Evolutionary conservation across 352 stramenopile species (phyloP).

Genomic region (Blastocystis sp.): DNA sequence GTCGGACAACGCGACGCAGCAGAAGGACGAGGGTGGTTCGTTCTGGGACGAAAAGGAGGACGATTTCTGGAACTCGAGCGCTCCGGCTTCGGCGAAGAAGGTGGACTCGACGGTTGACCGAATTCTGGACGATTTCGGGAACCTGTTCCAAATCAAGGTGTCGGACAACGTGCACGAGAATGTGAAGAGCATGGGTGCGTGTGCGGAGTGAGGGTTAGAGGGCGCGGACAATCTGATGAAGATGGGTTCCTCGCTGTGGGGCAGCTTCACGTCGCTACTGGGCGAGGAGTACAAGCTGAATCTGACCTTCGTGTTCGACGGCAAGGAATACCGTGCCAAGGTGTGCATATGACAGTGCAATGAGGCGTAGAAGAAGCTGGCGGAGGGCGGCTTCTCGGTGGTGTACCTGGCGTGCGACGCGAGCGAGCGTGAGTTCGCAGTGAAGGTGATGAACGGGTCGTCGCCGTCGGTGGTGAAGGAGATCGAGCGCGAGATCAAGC

Average conservation of each 20-base stretch:
- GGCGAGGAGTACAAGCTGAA: conserved; percentile 38
- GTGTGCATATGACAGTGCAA: neutral
- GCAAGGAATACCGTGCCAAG: conserved; percentile 46
- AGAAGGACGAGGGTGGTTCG: conserved; percentile 7
- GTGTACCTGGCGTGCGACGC: conserved; percentile 21
- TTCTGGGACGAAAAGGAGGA: conserved; percentile 51
- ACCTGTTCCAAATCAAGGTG: conserved; percentile 39
- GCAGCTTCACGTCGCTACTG: conserved; percentile 24
- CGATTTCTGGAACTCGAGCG: neutral
- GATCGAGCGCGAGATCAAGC: conserved; percentile 61
- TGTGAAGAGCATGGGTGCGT: conserved; percentile 5
- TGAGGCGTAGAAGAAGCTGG: conserved; percentile 32
- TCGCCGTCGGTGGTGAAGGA: neutral
- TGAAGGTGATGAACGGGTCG: conserved; percentile 66
- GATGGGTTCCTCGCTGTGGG: conserved; percentile 26
- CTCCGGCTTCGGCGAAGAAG: neutral
- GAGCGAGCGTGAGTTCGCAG: neutral
- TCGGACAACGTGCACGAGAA: conserved; percentile 20
- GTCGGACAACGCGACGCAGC: neutral
- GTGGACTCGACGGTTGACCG: neutral
- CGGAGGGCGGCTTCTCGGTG: conserved; percentile 39
- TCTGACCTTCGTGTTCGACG: conserved; percentile 1
- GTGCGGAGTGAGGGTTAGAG: conserved; percentile 14
- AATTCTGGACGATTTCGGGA: conserved; percentile 17
- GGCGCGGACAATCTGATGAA: neutral